phyloP scores from a whole-genome alignment of 371 early-diverging fungal species.

The Thermomucor indicae-seudaticae region DNA sequence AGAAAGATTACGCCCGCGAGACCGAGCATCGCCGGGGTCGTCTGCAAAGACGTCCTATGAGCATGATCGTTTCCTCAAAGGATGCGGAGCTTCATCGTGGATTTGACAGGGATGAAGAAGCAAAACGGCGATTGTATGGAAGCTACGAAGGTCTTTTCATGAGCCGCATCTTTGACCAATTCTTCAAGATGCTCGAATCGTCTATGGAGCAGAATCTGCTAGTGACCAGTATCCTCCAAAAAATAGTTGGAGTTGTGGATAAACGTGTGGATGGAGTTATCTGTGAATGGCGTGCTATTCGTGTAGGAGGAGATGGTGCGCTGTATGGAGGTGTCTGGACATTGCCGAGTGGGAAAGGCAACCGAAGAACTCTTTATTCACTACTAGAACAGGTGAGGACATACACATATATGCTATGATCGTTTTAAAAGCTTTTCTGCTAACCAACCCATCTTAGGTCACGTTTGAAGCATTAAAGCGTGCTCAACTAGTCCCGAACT shows the following conservation, averaged over 20 bases:
- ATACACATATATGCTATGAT: neutral
- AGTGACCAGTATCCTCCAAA: constrained; percentile 46
- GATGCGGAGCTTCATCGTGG: constrained; percentile 5
- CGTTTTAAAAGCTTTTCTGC: neutral
- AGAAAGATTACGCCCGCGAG: constrained; percentile 33
- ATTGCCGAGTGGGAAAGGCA: constrained; percentile 29
- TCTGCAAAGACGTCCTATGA: constrained; percentile 29
- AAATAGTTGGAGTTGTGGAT: constrained; percentile 45
- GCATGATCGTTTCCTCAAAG: constrained; percentile 21
- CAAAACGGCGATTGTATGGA: constrained; percentile 13
- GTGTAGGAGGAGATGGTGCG: constrained; percentile 40
- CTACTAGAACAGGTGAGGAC: constrained; percentile 35
- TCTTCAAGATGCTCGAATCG: constrained; percentile 38
- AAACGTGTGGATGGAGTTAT: constrained; percentile 46
- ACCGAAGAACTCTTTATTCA: constrained; percentile 39
- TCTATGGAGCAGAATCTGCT: constrained; percentile 45
- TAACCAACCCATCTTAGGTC: constrained; percentile 7
- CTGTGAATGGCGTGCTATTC: constrained; percentile 46
- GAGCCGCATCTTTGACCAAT: constrained; percentile 41
- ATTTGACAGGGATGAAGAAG: neutral
- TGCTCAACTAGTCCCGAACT: constrained; percentile 48
- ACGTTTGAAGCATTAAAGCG: constrained; percentile 49
- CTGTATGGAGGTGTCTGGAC: constrained; percentile 48
- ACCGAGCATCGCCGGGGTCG: constrained; percentile 40
- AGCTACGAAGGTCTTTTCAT: constrained; percentile 45